Conservation (phyloP, 352 stramenopile species). For the Globisporangium barbulae region DNA sequence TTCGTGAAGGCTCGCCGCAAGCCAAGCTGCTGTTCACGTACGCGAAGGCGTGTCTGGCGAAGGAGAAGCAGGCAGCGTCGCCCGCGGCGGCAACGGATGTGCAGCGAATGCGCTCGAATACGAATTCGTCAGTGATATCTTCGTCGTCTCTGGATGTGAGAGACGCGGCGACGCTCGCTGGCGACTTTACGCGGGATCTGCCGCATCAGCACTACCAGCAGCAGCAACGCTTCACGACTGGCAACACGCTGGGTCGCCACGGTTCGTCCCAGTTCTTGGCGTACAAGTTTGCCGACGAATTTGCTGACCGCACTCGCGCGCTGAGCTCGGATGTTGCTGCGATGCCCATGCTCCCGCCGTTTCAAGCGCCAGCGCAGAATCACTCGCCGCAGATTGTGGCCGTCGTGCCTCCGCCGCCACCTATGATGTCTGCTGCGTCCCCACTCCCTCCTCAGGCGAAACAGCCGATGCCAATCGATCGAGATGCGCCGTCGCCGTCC, state of each 20-base stretch:
- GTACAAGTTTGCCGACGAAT: constrained; percentile 12
- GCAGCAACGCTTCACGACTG: constrained; percentile 9
- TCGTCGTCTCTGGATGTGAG: not conserved
- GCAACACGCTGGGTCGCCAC: constrained; percentile 16
- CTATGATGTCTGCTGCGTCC: not conserved
- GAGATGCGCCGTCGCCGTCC: not conserved
- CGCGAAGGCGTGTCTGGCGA: constrained; percentile 70
- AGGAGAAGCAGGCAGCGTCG: constrained; percentile 25
- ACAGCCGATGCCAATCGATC: not conserved
- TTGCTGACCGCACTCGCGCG: constrained; percentile 12
- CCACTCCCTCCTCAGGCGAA: not conserved
- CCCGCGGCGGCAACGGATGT: not conserved
- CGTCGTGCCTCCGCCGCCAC: constrained; percentile 1
- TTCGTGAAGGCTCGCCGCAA: constrained; percentile 65
- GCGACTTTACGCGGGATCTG: constrained; percentile 17
- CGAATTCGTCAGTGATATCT: not conserved
- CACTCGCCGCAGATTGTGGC: constrained; percentile 7
- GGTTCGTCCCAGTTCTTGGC: constrained; percentile 15
- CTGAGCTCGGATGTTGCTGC: constrained; percentile 14
- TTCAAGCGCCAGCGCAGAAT: not conserved
- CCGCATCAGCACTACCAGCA: constrained; percentile 11
- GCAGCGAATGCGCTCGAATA: not conserved
- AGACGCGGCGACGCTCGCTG: not conserved
- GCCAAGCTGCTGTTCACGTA: constrained; percentile 69
- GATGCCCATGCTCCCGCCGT: constrained; percentile 1